Evolutionary conservation across 495 filamentous ascomycete genomes (phyloP).

Genomic region (Entonaema liquescens): DNA sequence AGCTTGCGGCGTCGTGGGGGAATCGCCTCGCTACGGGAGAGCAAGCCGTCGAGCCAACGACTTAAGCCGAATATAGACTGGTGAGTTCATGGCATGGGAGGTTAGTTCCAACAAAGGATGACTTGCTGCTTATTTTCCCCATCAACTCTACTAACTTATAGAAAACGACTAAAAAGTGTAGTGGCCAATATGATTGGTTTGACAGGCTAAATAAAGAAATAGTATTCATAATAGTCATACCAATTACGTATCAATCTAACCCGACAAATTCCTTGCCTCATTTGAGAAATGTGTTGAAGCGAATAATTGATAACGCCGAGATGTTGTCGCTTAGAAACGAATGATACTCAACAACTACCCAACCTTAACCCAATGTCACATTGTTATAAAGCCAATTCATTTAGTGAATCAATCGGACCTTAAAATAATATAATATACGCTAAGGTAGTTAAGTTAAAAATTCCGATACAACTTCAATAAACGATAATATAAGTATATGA

Average conservation of each 20-base stretch:
- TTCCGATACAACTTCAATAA: background rate
- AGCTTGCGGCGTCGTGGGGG: constrained; percentile 31
- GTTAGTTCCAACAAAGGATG: constrained; percentile 5
- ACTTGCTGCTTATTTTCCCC: background rate
- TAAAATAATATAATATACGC: background rate
- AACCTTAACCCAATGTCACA: background rate
- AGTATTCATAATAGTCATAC: background rate
- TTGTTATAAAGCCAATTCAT: background rate
- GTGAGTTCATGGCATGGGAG: constrained; percentile 9
- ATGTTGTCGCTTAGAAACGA: background rate
- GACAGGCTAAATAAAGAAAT: background rate
- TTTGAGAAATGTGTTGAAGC: background rate
- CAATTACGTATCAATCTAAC: background rate
- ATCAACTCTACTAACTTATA: background rate
- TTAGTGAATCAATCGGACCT: background rate
- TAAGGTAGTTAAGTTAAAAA: background rate
- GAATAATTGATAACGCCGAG: background rate
- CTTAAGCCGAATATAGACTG: constrained; percentile 32
- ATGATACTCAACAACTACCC: background rate
- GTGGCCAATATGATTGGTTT: background rate
- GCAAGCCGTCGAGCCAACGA: constrained; percentile 23
- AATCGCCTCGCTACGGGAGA: constrained; percentile 21
- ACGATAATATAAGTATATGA: background rate
- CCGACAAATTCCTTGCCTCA: background rate
- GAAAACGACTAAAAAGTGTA: background rate